Conservation (phyloP, 1,284 basidiomycete genomes). For the Mycena sp. region DNA sequence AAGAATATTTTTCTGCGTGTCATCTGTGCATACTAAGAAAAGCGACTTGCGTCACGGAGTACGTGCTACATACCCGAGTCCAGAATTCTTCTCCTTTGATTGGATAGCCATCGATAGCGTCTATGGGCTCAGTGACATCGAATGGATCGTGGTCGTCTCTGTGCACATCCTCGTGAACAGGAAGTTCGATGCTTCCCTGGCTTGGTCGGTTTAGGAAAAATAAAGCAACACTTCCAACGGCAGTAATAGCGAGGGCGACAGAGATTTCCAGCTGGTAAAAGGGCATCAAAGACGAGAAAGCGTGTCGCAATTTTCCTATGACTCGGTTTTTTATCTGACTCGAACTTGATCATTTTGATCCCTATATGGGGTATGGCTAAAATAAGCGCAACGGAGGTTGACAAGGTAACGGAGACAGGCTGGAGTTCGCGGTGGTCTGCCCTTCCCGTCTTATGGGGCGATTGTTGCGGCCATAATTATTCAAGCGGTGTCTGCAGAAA, state of each 20-base stretch:
- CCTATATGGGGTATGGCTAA: too few species aligned
- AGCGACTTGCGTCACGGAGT: neutral
- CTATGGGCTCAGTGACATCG: conserved; percentile 75
- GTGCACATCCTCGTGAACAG: neutral
- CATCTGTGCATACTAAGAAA: conserved; percentile 1
- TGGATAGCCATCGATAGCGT: conserved; percentile 78
- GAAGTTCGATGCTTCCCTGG: neutral
- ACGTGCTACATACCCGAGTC: conserved; percentile 59
- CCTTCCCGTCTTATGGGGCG: too few species aligned
- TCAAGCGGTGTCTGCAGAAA: too few species aligned
- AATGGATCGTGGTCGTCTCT: conserved; percentile 82
- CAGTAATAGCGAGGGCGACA: neutral
- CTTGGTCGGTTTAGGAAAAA: neutral
- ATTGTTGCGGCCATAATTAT: too few species aligned
- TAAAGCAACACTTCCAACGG: neutral
- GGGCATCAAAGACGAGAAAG: too few species aligned
- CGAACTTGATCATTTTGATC: too few species aligned
- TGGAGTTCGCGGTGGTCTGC: too few species aligned
- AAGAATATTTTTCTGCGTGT: conserved; percentile 1
- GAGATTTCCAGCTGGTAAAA: conserved; percentile 15
- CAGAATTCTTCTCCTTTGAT: conserved; percentile 80
- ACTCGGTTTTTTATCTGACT: too few species aligned
- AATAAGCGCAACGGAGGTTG: too few species aligned
- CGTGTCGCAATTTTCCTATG: too few species aligned
- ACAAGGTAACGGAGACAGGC: too few species aligned